A percentile compares a stretch with the other conserved stretches of the same genome.
These are phyloP conservation scores for Primulina tabacum DNA, from an alignment of 257 asterid species.

Conservation along the genomic window DNA sequence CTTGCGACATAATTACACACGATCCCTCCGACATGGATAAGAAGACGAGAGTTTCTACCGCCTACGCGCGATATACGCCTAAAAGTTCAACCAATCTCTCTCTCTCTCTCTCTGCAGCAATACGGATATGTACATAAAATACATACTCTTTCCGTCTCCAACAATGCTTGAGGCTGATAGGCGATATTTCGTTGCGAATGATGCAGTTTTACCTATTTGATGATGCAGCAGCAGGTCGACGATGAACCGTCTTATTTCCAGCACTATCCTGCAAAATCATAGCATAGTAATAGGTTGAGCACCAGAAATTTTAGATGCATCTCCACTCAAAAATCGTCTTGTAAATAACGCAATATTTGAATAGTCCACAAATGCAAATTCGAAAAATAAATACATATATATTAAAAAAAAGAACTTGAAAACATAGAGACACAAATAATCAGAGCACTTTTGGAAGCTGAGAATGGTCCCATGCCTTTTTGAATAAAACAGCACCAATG, in stretches of 20 bases:
- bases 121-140: not conserved
- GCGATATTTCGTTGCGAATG: not conserved
- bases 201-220: not conserved
- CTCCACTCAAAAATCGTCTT: not conserved
- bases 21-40: no score
- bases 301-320: not conserved
- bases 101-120: not conserved
- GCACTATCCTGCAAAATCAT: not conserved
- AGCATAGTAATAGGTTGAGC: not conserved
- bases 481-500: no score
- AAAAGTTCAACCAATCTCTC: not conserved
- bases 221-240: not conserved
- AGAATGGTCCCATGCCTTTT: no score
- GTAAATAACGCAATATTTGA: no score
- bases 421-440: no score
- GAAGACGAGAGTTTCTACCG: no score
- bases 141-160: not conserved
- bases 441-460: no score
- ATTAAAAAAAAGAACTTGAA: no score
- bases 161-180: not conserved
- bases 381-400: no score
- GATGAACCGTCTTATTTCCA: not conserved
- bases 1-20: no score
- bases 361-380: no score
- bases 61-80: not conserved